These are phyloP conservation scores for Nyctanthes arbortristis DNA, from an alignment of 257 asterid species.

Conservation along the genomic window DNA sequence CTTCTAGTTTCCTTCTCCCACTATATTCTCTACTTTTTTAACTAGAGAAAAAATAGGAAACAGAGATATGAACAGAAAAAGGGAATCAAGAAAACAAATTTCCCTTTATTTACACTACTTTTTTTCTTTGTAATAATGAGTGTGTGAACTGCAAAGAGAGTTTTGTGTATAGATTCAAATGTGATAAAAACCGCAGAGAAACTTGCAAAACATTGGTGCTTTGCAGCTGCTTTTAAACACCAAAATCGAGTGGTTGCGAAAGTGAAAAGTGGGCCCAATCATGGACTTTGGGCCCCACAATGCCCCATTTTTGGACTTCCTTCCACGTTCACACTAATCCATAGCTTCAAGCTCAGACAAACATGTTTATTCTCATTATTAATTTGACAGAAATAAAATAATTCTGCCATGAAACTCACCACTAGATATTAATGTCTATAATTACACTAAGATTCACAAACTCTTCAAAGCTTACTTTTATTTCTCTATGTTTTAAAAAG, in stretches of 20 bases:
- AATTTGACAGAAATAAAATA: no score
- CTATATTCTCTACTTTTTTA: constrained; percentile 41
- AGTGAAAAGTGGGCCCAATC: constrained; percentile 40
- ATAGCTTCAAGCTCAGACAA: no score
- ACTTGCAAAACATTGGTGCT: constrained; percentile 24
- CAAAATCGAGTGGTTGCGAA: constrained; percentile 28
- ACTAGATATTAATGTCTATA: no score
- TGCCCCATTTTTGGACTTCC: constrained; percentile 27
- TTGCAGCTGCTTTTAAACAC: constrained; percentile 59
- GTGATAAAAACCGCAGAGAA: not conserved
- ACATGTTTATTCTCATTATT: no score
- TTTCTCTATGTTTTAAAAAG: no score
- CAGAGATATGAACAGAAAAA: constrained; percentile 5
- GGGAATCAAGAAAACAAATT: constrained; percentile 24
- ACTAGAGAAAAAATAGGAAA: not conserved
- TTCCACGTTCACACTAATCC: not conserved
- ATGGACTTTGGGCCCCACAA: constrained; percentile 8
- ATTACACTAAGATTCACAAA: no score
- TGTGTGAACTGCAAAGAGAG: not conserved
- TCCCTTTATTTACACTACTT: constrained; percentile 3
- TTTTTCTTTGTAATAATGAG: not conserved
- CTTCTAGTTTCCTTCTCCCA: constrained; percentile 23
- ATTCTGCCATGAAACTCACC: no score
- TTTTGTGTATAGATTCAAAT: not conserved
- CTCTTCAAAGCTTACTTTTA: no score